phyloP scores from a whole-genome alignment of 192 early-diverging fungal genomes.

The Backusella tarrabulga region DNA sequence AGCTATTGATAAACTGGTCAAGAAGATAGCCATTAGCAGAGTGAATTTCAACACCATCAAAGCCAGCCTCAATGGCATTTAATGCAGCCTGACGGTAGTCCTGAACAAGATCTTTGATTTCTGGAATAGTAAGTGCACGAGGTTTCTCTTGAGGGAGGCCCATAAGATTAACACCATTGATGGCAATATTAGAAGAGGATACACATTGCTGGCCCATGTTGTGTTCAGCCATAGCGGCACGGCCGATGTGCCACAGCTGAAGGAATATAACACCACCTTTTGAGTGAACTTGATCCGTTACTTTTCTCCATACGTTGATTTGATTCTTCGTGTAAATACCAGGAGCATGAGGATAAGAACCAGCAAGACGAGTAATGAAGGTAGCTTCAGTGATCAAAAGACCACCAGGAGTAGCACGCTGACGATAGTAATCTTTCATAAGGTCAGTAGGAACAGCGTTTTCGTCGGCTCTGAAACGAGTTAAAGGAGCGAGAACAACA shows the following conservation, averaged over 20 bases:
- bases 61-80: constrained; percentile 76
- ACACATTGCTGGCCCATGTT: constrained; percentile 2
- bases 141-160: constrained; percentile 16
- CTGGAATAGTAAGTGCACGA: constrained; percentile 11
- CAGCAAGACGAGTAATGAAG: constrained; percentile 7
- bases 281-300: constrained; percentile 54
- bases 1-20: constrained; percentile 73
- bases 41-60: constrained; percentile 91
- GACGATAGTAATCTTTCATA: constrained; percentile 22
- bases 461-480: constrained; percentile 11
- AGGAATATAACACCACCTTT: constrained; percentile 52
- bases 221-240: background rate
- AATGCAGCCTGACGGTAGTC: constrained; percentile 47
- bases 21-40: constrained; percentile 89
- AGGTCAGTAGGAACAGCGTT: constrained; percentile 11
- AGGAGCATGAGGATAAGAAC: constrained; percentile 24
- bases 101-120: constrained; percentile 12
- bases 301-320: constrained; percentile 46
- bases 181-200: constrained; percentile 24
- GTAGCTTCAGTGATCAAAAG: constrained; percentile 31
- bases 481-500: constrained; percentile 26
- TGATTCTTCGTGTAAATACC: constrained; percentile 43
- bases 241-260: constrained; percentile 51
- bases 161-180: background rate
- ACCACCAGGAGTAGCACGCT: constrained; percentile 23